Percentiles rank a stretch among this genome's conserved stretches.
phyloP scores from a whole-genome alignment of 495 filamentous ascomycete species.

The Diplogelasinospora grovesii region DNA sequence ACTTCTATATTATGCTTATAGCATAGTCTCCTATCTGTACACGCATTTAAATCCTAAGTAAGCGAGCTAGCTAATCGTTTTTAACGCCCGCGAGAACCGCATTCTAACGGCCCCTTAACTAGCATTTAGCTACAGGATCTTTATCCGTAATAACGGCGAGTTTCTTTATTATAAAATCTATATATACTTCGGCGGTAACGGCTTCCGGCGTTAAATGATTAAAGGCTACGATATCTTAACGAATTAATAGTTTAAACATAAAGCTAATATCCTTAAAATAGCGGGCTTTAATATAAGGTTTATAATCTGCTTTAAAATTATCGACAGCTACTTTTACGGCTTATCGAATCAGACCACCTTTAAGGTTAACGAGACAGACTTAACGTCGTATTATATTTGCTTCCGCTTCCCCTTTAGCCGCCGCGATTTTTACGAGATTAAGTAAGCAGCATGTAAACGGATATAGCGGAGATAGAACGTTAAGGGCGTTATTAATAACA shows the following conservation, averaged over 20 bases:
- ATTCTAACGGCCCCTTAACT: conserved; percentile 38
- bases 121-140: conserved; percentile 46
- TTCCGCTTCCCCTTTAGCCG: conserved; percentile 49
- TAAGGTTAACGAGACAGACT: conserved; percentile 59
- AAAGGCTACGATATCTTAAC: conserved; percentile 44
- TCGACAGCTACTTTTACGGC: conserved; percentile 62
- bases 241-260: conserved; percentile 24
- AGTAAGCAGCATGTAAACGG: conserved; percentile 30
- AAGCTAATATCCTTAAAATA: conserved; percentile 45
- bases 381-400: conserved; percentile 66
- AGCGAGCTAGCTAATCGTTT: conserved; percentile 50
- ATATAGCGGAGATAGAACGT: conserved; percentile 62
- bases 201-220: conserved; percentile 55
- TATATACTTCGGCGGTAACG: conserved; percentile 42
- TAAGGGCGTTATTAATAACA: conserved; percentile 72
- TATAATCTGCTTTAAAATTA: conserved; percentile 65
- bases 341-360: conserved; percentile 61
- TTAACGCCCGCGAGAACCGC: conserved; percentile 42
- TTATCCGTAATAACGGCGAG: conserved; percentile 59
- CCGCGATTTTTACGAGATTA: conserved; percentile 21
- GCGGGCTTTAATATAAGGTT: conserved; percentile 60
- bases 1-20: conserved; percentile 55
- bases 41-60: conserved; percentile 28
- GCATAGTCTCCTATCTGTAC: conserved; percentile 53
- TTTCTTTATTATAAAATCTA: conserved; percentile 68